Evolutionary conservation across 352 stramenopile genomes (phyloP).

Genomic region (Phytophthora melonis): DNA sequence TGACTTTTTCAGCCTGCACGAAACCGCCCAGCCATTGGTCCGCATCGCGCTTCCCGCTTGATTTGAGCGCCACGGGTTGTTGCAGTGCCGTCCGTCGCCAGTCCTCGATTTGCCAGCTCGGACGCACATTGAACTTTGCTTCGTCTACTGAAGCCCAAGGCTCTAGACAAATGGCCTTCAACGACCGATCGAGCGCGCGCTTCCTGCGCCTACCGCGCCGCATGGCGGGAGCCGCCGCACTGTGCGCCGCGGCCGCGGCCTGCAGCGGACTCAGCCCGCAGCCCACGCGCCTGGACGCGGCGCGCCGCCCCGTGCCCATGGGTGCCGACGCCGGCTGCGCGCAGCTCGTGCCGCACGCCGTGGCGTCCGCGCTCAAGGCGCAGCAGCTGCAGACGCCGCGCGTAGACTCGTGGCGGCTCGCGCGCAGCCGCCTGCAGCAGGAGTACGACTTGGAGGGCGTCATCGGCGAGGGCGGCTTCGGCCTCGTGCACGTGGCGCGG

Average conservation of each 20-base stretch:
- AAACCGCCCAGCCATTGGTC: conserved; percentile 1
- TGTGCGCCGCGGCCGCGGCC: conserved; percentile 31
- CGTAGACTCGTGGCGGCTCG: conserved; percentile 24
- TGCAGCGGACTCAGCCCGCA: conserved; percentile 13
- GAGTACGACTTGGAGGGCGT: conserved; percentile 60
- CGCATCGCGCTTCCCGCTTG: background rate
- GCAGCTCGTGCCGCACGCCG: conserved; percentile 19
- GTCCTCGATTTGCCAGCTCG: too few relatives aligned
- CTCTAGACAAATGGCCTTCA: conserved; percentile 21
- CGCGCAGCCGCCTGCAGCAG: conserved; percentile 39
- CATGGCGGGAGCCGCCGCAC: conserved; percentile 27
- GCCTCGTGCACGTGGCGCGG: conserved; percentile 50
- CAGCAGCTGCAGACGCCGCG: conserved; percentile 4
- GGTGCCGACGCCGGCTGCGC: conserved; percentile 8
- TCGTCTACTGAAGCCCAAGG: too few relatives aligned
- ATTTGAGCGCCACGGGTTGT: background rate
- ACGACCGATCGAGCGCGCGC: conserved; percentile 19
- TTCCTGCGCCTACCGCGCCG: conserved; percentile 34
- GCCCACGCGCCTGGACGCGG: conserved; percentile 25
- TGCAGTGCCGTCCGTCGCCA: background rate
- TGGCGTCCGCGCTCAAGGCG: conserved; percentile 17
- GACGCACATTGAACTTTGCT: too few relatives aligned
- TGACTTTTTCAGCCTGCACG: background rate
- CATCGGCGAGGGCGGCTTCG: conserved; percentile 64
- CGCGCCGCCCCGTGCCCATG: conserved; percentile 17